Percentiles rank a stretch among this genome's conserved stretches.
Conservation (phyloP, 306 rosid genomes). For the Castanospermum australe region DNA sequence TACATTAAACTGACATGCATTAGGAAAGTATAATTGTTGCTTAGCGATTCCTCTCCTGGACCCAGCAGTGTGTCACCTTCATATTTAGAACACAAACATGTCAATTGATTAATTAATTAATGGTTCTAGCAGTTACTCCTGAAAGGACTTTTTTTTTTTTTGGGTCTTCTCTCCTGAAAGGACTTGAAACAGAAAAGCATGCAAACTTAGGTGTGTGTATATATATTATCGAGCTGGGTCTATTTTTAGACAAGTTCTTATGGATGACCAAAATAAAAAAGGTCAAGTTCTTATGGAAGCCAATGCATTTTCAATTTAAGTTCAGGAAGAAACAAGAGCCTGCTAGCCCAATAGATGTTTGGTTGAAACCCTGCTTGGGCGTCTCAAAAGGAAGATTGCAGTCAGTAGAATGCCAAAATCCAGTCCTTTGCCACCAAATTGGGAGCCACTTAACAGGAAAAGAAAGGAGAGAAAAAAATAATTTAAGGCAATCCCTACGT, state of each 20-base stretch:
- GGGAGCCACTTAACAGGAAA: background rate
- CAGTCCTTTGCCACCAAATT: background rate
- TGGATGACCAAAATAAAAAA: too few species aligned
- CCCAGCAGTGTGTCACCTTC: background rate
- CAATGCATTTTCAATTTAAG: background rate
- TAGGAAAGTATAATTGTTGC: background rate
- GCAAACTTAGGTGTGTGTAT: background rate
- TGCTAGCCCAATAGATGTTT: background rate
- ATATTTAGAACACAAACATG: background rate
- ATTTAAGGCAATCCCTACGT: background rate
- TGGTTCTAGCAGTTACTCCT: background rate
- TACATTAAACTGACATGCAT: background rate
- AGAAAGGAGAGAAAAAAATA: background rate
- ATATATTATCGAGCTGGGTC: background rate
- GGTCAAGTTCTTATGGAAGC: background rate
- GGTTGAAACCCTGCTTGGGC: conserved; percentile 3
- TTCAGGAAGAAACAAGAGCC: background rate
- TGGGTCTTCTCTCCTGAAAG: too few species aligned
- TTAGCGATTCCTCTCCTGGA: background rate
- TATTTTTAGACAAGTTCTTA: background rate
- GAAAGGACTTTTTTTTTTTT: background rate
- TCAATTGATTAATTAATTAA: background rate
- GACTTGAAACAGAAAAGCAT: background rate
- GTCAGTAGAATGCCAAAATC: background rate
- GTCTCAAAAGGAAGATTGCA: background rate